Evolutionary conservation across 2,329 filamentous ascomycete genomes (phyloP), one percentile per base, ranked within the genome.

Genomic region (Bipolaris gigantea): DNA sequence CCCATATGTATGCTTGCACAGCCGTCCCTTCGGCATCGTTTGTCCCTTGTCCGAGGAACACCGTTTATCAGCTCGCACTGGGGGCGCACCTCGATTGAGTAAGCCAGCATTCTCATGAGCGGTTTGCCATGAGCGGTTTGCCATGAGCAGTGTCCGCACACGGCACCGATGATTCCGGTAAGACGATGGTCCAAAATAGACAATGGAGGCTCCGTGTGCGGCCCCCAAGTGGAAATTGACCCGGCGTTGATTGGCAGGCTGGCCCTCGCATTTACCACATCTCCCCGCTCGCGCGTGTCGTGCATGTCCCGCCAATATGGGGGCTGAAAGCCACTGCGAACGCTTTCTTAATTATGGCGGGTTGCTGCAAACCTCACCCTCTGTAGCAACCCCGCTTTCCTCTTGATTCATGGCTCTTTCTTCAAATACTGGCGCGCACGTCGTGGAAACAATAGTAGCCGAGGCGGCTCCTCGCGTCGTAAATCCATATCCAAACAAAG

Each of bases 321-420:
- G 67, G 69, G 68, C 68, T 62, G 63, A 67, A 63, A 56, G 52
- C 16, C 27, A 46, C 39, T n/a, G 47, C 42, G 51, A 62, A 61
- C 53, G 35, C 49, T 41, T 43, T 48, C 34, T 30, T 57, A 44
- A 61, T 44, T 36, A 61, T 63, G 59, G 55, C 32, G 10, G 27
- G 38, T 48, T 39, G 39, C 55, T 61, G 60, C 58, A 55, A 69
- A 64, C 58, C 49, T 42, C 47, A 32, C 52, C 55, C 48, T 50
- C 55, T 58, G 54, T 27, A 43, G 56, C 35, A 55, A 27, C 35
- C 21, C 30, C 23, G 23, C 11, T 15, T 6, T 19, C 6, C 11
- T 18, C 15, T 35, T 30, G 13, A 3, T 25, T 50, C 33, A 67
- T 67, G 62, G 49, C 54, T 42, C 56, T 55, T 10, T 48, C 33